Evolutionary conservation across 345 rosid genomes (phyloP), one percentile per base, ranked within the genome.

Genomic region (Stellera chamaejasme): DNA sequence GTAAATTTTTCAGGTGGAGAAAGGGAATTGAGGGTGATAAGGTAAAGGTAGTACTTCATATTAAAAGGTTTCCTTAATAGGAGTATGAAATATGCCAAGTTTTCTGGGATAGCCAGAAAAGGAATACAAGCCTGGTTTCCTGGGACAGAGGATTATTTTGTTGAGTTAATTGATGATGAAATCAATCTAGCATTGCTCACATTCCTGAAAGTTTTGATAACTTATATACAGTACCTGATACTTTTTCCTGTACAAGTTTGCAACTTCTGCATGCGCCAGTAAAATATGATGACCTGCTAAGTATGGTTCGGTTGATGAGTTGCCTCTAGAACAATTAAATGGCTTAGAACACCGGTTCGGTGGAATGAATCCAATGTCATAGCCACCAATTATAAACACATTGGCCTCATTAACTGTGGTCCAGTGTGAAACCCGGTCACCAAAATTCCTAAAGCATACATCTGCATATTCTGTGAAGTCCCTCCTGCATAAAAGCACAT

Each of bases 381-480:
- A 79, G 58, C 72, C 59, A 15, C 48, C 75, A 10, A 65, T 1
- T 1, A 69, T 71, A 43, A 74, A 64, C 27, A 69, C 48, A 13
- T 75, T 82, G 7, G 95, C 81, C 74, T 90, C 97, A 14, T 90
- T 84, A 27, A 90, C 27, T 10, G 92, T 84, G 13, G 72, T 65
- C 97, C 92, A 90, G 60, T 78, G 49, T 27, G 65, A 69, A 59
- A 86, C 80, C 60, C 85, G 72, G 5, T 80, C 75, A 4, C 97
- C 95, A 46, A 90, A 84, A 68, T 86, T 88, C 54, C 74, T 75
- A 65, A 86, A 90, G 73, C 95, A 86, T 39, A 75, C 79, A 44
- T 89, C 85, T 44, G 88, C 90, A 78, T 64, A 89, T 27, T 72
- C 79, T 48, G 81, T 76, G 75, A 83, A 86, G 63, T 89, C 97